A percentile compares a stretch with the other conserved stretches of the same genome.
Conservation (phyloP, 805 yeast genomes). For the Komagataella pastoris region DNA sequence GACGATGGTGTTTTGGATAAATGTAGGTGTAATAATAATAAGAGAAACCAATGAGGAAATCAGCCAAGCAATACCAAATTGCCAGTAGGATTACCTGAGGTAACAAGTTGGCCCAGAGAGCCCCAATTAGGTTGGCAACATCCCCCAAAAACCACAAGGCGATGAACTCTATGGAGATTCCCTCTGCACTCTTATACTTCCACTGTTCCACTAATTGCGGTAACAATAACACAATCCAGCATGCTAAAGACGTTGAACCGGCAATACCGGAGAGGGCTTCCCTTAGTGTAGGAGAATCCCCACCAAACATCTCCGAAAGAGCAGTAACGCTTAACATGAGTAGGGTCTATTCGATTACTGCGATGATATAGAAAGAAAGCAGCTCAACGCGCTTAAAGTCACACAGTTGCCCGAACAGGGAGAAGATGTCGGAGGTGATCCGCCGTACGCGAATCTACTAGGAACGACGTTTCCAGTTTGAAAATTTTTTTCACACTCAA, state of each 20-base stretch:
- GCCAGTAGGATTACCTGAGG: constrained; percentile 63
- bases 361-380: background rate
- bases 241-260: constrained; percentile 60
- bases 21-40: constrained; percentile 44
- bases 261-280: constrained; percentile 42
- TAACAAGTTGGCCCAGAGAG: constrained; percentile 55
- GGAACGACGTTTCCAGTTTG: background rate
- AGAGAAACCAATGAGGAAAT: constrained; percentile 39
- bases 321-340: background rate
- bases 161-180: constrained; percentile 57
- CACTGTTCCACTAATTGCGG: constrained; percentile 78
- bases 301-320: background rate
- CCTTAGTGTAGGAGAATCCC: constrained; percentile 18
- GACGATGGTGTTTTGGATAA: constrained; percentile 21
- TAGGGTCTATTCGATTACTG: background rate
- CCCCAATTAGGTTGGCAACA: constrained; percentile 49
- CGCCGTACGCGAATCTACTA: background rate
- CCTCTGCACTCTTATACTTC: constrained; percentile 63
- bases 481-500: background rate
- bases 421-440: background rate
- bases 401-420: background rate
- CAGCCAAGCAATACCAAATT: constrained; percentile 67
- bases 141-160: constrained; percentile 66
- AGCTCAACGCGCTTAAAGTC: background rate
- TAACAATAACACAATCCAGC: constrained; percentile 65